phyloP scores from a whole-genome alignment of 2,329 filamentous ascomycete species.

The Talaromyces sp. region DNA sequence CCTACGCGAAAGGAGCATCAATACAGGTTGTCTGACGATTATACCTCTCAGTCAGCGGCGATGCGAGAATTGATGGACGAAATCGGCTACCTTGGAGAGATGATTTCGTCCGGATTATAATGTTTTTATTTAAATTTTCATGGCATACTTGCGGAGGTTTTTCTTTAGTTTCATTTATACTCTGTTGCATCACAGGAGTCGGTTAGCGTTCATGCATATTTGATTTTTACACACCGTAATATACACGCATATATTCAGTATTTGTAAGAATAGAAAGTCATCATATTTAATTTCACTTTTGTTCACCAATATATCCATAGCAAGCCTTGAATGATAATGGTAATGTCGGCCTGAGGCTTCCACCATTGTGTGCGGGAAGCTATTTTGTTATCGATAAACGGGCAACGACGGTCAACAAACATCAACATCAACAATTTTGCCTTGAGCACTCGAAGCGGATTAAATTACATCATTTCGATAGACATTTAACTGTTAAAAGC shows the following conservation, averaged over 20 bases:
- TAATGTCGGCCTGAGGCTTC: background rate
- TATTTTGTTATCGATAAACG: conserved; percentile 4
- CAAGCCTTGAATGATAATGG: background rate
- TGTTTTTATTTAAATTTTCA: background rate
- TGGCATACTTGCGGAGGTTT: background rate
- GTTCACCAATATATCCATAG: background rate
- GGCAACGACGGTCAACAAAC: conserved; percentile 5
- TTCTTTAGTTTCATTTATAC: background rate
- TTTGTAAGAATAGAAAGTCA: background rate
- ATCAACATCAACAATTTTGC: conserved; percentile 7
- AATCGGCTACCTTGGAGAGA: conserved; percentile 50
- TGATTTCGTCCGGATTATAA: conserved; percentile 40
- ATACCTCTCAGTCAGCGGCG: conserved; percentile 21
- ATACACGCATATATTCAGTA: background rate
- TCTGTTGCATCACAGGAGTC: conserved; percentile 1
- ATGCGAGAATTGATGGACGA: conserved; percentile 52
- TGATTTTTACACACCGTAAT: background rate
- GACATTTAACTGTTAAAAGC: background rate
- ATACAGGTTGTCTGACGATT: conserved; percentile 19
- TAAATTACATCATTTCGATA: background rate
- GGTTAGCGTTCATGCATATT: conserved; percentile 2
- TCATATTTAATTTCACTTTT: background rate
- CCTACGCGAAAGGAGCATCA: conserved; percentile 3
- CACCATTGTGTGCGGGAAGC: background rate
- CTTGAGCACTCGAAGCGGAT: background rate